phyloP scores from a whole-genome alignment of 768 basidiomycete species.

The Coprinellus aureogranulatus region DNA sequence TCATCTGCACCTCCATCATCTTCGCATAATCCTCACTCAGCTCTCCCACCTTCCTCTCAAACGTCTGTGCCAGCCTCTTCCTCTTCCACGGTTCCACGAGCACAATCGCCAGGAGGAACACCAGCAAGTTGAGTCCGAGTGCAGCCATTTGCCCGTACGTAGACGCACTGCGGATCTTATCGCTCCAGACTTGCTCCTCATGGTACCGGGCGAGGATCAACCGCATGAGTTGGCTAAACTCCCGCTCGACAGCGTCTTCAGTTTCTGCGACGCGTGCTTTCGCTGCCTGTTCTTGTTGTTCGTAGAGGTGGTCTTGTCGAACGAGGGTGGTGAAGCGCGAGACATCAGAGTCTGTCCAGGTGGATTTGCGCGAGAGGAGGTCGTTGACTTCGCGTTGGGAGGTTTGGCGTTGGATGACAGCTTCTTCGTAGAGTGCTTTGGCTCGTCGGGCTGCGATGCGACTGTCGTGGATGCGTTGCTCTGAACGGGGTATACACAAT shows the following conservation, averaged over 20 bases:
- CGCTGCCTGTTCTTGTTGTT: constrained; percentile 71
- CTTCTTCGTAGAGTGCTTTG: constrained; percentile 73
- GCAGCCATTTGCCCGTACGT: constrained; percentile 90
- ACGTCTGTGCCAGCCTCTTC: constrained; percentile 77
- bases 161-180: constrained; percentile 94
- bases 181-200: constrained; percentile 98
- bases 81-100: constrained; percentile 98
- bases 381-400: constrained; percentile 97
- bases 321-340: constrained; percentile 85
- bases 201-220: constrained; percentile 90
- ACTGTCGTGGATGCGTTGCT: constrained; percentile 66
- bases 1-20: constrained; percentile 47
- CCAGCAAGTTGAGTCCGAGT: constrained; percentile 81
- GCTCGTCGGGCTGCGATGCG: constrained; percentile 67
- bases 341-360: constrained; percentile 91
- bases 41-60: constrained; percentile 80
- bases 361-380: constrained; percentile 87
- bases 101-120: constrained; percentile 87
- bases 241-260: constrained; percentile 81
- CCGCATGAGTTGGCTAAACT: constrained; percentile 85
- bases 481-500: constrained; percentile 36
- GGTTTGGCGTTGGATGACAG: constrained; percentile 75
- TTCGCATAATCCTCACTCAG: constrained; percentile 54
- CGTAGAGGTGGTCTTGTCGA: constrained; percentile 82
- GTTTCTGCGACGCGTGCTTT: constrained; percentile 65